These are phyloP conservation scores for Pholiota conissans DNA, from an alignment of 768 basidiomycete genomes.

Conservation along the genomic window DNA sequence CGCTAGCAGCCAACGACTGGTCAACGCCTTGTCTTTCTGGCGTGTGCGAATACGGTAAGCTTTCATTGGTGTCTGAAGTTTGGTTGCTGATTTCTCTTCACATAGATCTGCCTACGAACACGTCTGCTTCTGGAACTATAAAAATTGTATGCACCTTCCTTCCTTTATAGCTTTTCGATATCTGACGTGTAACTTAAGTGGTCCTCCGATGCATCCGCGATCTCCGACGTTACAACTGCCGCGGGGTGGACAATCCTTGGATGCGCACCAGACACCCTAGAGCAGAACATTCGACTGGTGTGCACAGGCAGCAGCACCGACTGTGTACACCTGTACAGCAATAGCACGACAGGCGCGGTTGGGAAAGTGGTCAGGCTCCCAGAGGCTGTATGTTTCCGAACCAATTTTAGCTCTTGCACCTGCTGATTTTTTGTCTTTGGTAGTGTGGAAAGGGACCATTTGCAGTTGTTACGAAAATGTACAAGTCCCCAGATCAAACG, in stretches of 20 bases:
- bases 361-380: slow-evolving; percentile 55
- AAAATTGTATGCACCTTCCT: slow-evolving; percentile 32
- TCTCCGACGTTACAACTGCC: slow-evolving; percentile 45
- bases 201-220: slow-evolving; percentile 32
- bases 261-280: slow-evolving; percentile 38
- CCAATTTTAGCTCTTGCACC: background rate
- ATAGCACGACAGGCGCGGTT: slow-evolving; percentile 31
- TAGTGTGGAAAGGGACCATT: slow-evolving; percentile 43
- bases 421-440: background rate
- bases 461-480: slow-evolving; percentile 41
- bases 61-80: background rate
- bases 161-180: background rate
- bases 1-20: slow-evolving; percentile 42
- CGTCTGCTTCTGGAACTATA: slow-evolving; percentile 36
- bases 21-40: slow-evolving; percentile 37
- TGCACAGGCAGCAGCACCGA: slow-evolving; percentile 34
- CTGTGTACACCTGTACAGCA: slow-evolving; percentile 40
- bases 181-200: slow-evolving; percentile 27
- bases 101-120: slow-evolving; percentile 30
- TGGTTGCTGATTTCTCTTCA: background rate
- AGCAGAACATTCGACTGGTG: slow-evolving; percentile 50
- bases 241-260: slow-evolving; percentile 54
- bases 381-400: slow-evolving; percentile 39
- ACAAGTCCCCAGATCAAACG: slow-evolving; percentile 43
- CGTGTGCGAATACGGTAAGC: slow-evolving; percentile 38